phyloP scores from a whole-genome alignment of 1,284 basidiomycete genomes.

The Pseudozyma hubeiensis region DNA sequence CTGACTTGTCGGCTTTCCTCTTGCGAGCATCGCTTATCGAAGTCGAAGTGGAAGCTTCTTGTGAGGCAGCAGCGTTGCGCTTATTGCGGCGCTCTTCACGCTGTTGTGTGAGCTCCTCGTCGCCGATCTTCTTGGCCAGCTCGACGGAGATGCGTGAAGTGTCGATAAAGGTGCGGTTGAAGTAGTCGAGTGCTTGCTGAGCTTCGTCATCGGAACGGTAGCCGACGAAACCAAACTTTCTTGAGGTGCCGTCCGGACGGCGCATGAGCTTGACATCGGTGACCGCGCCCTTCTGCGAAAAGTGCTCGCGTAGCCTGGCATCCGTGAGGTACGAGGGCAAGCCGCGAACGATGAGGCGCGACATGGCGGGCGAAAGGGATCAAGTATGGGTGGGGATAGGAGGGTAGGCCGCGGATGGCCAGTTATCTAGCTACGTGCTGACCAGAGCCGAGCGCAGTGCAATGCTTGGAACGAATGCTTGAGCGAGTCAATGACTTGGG shows the following conservation, averaged over 20 bases:
- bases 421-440: conserved; percentile 1
- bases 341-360: conserved; percentile 90
- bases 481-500: conserved; percentile 11
- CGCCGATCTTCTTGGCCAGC: conserved; percentile 74
- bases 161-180: conserved; percentile 78
- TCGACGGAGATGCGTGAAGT: conserved; percentile 79
- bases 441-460: conserved; percentile 8
- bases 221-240: conserved; percentile 92
- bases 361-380: conserved; percentile 70
- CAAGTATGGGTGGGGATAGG: background rate
- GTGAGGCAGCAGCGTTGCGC: conserved; percentile 19
- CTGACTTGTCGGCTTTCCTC: conserved; percentile 19
- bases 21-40: conserved; percentile 16
- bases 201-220: conserved; percentile 87
- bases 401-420: background rate
- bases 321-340: conserved; percentile 81
- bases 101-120: conserved; percentile 45
- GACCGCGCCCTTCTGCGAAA: conserved; percentile 73
- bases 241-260: conserved; percentile 81
- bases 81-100: conserved; percentile 36
- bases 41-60: conserved; percentile 12
- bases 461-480: background rate
- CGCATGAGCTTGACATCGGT: conserved; percentile 89
- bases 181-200: conserved; percentile 81
- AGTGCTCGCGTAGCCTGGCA: conserved; percentile 78